These are phyloP conservation scores for Colletotrichum cereale DNA, from an alignment of 2,329 filamentous ascomycete species.

Conservation along the genomic window DNA sequence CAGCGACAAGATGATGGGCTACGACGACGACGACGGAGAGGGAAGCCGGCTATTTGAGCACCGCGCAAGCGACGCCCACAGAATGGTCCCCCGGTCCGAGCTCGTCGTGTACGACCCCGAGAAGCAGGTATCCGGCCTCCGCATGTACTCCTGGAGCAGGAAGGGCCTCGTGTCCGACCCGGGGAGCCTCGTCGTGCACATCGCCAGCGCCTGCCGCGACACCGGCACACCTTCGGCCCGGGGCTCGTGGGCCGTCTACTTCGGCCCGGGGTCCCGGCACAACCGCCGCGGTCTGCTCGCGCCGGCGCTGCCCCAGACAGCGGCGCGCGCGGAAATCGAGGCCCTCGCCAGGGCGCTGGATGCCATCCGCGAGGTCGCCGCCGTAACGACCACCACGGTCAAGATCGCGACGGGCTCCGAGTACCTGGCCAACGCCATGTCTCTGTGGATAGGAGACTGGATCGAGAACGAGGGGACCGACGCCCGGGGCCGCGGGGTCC, in stretches of 20 bases:
- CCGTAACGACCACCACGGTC: conserved; percentile 9
- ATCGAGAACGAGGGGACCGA: conserved; percentile 35
- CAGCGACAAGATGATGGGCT: not conserved
- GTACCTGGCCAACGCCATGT: conserved; percentile 40
- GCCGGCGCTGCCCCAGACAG: conserved; percentile 36
- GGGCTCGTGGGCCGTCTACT: conserved; percentile 45
- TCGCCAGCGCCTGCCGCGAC: conserved; percentile 44
- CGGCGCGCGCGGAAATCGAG: conserved; percentile 42
- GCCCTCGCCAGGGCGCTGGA: conserved; percentile 39
- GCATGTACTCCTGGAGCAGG: conserved; percentile 6
- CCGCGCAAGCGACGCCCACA: conserved; percentile 4
- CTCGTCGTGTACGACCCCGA: conserved; percentile 24
- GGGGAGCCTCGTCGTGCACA: conserved; percentile 42
- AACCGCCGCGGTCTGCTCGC: conserved; percentile 38
- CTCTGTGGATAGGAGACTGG: conserved; percentile 40
- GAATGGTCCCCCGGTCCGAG: conserved; percentile 1
- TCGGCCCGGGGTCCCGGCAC: conserved; percentile 43
- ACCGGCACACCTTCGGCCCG: conserved; percentile 42
- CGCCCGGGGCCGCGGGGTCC: conserved; percentile 12
- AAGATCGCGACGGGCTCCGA: conserved; percentile 41
- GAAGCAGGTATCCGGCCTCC: conserved; percentile 17
- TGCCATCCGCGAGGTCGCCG: conserved; percentile 16
- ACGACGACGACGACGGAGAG: conserved; percentile 12
- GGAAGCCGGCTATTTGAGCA: conserved; percentile 13
- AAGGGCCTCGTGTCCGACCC: not conserved